Evolutionary conservation across 441 rosid genomes (phyloP), one percentile per base, ranked within the genome.

Genomic region (Gossypium gossypioides): DNA sequence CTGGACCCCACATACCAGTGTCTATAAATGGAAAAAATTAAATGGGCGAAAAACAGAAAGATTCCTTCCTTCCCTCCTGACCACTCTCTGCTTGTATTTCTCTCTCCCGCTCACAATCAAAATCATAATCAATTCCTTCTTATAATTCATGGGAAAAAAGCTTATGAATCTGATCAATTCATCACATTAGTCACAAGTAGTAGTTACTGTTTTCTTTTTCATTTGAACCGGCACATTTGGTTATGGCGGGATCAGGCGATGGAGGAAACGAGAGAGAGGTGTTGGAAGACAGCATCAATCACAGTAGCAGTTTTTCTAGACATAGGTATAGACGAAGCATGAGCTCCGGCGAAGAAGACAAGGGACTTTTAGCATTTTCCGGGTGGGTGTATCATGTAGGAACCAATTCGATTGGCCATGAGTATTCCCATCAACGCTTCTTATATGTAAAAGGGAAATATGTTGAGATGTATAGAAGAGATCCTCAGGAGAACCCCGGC

Each of bases 351-450:
- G 27, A 62, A 2, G 72, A 65, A 12, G 91, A 70, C n/a, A 81
- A 82, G 65, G 83, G 81, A 69, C 56, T 71, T 64, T 83, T 80
- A 55, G 91, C 86, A 83, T 93, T 80, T 80, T 93, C 79, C 64
- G 97, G 98, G 0, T 82, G 88, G 88, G 93, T 90, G n/a, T 90
- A 86, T 80, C 98, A 93, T 82, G 64, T 93, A 66, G 97, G 98
- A 12, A 80, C 81, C 16, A 93, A 89, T 73, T 80, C 93, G 46
- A 93, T 93, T 32, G 97, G 97, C 0, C 95, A 78, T 42, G 88
- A 90, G 79, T 91, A 80, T 62, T 93, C 97, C 54, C 88, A 89
- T 71, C 85, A 85, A 7, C 86, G 97, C 58, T 93, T 86, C 76
- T 78, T 91, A 32, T 84, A 76, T 78, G 76, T 93, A 0, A 82